Evolutionary conservation across 164 flowering plant genomes (phyloP).

Genomic region (Echeveria elegans): DNA sequence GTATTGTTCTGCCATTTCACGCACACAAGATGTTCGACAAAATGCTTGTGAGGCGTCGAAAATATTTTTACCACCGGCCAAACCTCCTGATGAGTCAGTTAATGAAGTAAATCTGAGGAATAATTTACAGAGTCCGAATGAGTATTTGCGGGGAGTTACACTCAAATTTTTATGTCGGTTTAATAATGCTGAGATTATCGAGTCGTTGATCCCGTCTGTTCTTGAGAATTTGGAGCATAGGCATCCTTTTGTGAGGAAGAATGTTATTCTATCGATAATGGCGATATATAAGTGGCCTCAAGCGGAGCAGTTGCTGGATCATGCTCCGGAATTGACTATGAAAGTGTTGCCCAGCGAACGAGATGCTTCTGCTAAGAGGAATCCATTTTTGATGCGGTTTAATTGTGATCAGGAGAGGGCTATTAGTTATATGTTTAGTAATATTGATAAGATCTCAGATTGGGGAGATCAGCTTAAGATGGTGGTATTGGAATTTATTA

Average conservation of each 20-base stretch:
- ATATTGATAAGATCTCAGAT: no score
- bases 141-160: slow-evolving; percentile 89
- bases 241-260: slow-evolving; percentile 60
- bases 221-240: no score
- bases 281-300: slow-evolving; percentile 74
- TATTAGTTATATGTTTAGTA: slow-evolving; percentile 39
- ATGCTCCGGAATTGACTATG: slow-evolving; percentile 85
- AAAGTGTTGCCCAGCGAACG: slow-evolving; percentile 58
- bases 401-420: slow-evolving; percentile 70
- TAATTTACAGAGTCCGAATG: slow-evolving; percentile 86
- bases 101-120: slow-evolving; percentile 78
- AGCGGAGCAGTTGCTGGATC: slow-evolving; percentile 70
- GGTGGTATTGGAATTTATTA: slow-evolving; percentile 87
- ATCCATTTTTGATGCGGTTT: slow-evolving; percentile 82
- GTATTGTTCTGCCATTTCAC: no score
- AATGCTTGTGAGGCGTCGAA: no score
- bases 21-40: no score
- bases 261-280: slow-evolving; percentile 86
- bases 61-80: no score
- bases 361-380: slow-evolving; percentile 71
- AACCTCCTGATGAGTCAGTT: no score
- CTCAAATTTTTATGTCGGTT: slow-evolving; percentile 76
- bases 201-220: no score
- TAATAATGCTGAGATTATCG: no score
- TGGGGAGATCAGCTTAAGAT: slow-evolving; percentile 91